Percentiles rank a stretch among this genome's conserved stretches.
phyloP scores from a whole-genome alignment of 225 moss, liverwort and hornwort species.

The Pseudisothecium myosuroides region DNA sequence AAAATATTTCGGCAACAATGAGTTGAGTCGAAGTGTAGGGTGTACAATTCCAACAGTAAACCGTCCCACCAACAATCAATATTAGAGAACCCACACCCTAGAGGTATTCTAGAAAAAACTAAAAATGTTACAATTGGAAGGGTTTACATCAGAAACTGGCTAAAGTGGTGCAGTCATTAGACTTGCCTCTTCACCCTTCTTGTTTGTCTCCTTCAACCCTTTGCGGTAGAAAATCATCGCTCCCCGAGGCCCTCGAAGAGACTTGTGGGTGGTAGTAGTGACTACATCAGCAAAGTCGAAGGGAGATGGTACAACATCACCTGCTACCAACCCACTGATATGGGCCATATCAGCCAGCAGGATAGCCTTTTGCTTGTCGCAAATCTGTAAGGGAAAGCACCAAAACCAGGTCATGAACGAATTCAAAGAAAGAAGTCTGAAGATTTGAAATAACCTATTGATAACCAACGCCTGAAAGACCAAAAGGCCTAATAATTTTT shows the following conservation, averaged over 20 bases:
- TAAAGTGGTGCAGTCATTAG: not conserved
- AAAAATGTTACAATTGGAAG: not conserved
- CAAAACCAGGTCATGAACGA: not conserved
- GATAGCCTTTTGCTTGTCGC: slow-evolving; percentile 85
- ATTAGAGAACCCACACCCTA: not conserved
- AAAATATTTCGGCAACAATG: not conserved
- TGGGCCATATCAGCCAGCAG: slow-evolving; percentile 98
- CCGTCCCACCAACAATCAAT: not conserved
- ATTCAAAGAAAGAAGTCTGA: not conserved
- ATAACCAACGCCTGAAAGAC: not conserved
- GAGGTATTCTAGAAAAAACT: no score
- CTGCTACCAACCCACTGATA: slow-evolving; percentile 96
- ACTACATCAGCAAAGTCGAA: slow-evolving; percentile 95
- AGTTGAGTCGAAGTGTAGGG: not conserved
- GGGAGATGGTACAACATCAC: slow-evolving; percentile 84
- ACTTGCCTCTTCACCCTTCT: slow-evolving; percentile 73
- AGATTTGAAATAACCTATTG: not conserved
- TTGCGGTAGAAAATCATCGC: slow-evolving; percentile 97
- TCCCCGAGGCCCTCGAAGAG: slow-evolving; percentile 90
- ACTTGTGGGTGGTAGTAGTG: slow-evolving; percentile 94
- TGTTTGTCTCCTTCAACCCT: slow-evolving; percentile 82
- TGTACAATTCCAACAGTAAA: not conserved
- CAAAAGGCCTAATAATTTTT: not conserved
- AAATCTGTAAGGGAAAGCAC: slow-evolving; percentile 36
- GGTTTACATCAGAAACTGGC: not conserved